These are phyloP conservation scores for Alternaria incomplexa DNA, from an alignment of 2,329 filamentous ascomycete genomes.

Conservation along the genomic window DNA sequence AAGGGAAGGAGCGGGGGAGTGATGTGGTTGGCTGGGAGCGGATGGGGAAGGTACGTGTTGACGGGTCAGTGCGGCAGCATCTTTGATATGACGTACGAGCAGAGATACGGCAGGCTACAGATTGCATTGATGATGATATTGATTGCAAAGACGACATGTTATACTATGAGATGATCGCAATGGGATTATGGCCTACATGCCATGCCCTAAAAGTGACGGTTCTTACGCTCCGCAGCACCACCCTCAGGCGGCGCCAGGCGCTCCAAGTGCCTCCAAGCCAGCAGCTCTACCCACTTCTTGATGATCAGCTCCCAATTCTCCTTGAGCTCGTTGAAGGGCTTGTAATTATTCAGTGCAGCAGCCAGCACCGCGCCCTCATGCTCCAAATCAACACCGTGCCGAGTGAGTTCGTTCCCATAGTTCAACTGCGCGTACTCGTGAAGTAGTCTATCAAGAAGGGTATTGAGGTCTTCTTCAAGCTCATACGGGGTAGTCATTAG, in stretches of 20 bases:
- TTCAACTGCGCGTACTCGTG: background rate
- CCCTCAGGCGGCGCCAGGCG: slow-evolving; percentile 3
- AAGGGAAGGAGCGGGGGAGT: background rate
- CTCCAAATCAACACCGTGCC: background rate
- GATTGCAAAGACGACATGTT: background rate
- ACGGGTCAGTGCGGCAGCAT: background rate
- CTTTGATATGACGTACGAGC: background rate
- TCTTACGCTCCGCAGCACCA: slow-evolving; percentile 2
- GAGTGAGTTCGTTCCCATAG: background rate
- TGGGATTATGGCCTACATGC: background rate
- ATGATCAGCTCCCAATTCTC: slow-evolving; percentile 9
- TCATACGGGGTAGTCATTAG: slow-evolving; percentile 6
- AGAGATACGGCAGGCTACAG: background rate
- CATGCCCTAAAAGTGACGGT: background rate
- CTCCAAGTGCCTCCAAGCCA: slow-evolving; percentile 18
- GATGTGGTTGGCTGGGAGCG: background rate
- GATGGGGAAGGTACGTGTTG: background rate
- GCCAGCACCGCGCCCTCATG: background rate
- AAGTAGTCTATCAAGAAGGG: background rate
- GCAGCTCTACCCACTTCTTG: slow-evolving; percentile 6
- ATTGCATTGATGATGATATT: background rate
- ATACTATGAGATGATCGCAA: background rate
- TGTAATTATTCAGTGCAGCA: background rate
- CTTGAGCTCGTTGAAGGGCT: background rate
- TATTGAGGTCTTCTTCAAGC: slow-evolving; percentile 5